Evolutionary conservation across 345 rosid species (phyloP).

Genomic region (Angophora floribunda): DNA sequence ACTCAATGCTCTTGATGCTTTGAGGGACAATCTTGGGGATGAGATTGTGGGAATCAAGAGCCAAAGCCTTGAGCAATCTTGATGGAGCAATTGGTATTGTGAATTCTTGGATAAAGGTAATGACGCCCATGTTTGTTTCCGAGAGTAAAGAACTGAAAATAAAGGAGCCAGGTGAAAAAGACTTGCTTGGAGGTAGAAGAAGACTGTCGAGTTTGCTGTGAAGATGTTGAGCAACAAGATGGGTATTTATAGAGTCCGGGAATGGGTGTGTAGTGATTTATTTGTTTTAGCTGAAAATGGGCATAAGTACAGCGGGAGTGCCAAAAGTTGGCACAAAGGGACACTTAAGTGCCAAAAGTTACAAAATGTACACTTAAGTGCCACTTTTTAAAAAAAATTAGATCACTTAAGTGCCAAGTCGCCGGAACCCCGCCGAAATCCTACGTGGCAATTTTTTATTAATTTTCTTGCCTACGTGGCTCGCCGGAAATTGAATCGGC

Average conservation of each 20-base stretch:
- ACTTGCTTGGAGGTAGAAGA: background rate
- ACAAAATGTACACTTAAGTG: too few species aligned
- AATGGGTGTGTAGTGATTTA: background rate
- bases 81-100: background rate
- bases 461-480: too few species aligned
- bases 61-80: background rate
- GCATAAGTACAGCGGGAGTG: too few species aligned
- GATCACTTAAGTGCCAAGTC: too few species aligned
- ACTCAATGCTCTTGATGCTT: slow-evolving; percentile 5
- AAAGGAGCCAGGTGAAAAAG: background rate
- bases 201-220: background rate
- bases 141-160: background rate
- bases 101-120: background rate
- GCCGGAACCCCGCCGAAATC: too few species aligned
- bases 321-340: too few species aligned
- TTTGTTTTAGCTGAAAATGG: too few species aligned
- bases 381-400: too few species aligned
- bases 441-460: too few species aligned
- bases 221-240: background rate
- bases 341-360: too few species aligned
- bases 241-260: background rate
- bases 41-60: background rate
- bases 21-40: slow-evolving; percentile 15
- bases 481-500: too few species aligned
- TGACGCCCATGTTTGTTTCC: background rate